Evolutionary conservation across 2,329 filamentous ascomycete species (phyloP).

Genomic region (Cladosporium velox): DNA sequence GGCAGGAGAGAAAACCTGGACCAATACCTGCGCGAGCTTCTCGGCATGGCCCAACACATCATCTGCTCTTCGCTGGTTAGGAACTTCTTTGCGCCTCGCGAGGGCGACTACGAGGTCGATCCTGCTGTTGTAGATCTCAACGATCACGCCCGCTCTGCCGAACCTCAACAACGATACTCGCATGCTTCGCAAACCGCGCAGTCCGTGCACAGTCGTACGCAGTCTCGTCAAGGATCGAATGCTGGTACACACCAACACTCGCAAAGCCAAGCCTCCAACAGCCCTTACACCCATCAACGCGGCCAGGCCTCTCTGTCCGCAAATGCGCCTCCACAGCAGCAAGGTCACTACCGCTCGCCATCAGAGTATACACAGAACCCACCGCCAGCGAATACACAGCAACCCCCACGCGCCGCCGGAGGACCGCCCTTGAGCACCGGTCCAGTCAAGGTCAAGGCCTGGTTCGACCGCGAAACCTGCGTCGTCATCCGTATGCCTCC

Average conservation of each 20-base stretch:
- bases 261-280: conserved; percentile 22
- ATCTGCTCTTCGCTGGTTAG: conserved; percentile 80
- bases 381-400: conserved; percentile 24
- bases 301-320: conserved; percentile 24
- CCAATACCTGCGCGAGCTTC: conserved; percentile 89
- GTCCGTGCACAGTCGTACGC: conserved; percentile 23
- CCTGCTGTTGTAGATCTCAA: conserved; percentile 58
- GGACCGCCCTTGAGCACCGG: conserved; percentile 29
- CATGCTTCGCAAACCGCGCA: conserved; percentile 32
- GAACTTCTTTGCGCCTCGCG: conserved; percentile 85
- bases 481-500: conserved; percentile 86
- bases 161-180: conserved; percentile 60
- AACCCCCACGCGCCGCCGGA: conserved; percentile 45
- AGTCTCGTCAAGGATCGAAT: conserved; percentile 27
- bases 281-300: conserved; percentile 28
- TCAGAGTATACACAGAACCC: conserved; percentile 29
- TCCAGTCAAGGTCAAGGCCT: conserved; percentile 86
- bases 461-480: conserved; percentile 80
- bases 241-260: conserved; percentile 27
- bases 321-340: conserved; percentile 24
- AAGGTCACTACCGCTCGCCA: conserved; percentile 32
- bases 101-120: conserved; percentile 92
- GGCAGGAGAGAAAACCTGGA: conserved; percentile 90
- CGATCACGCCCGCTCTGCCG: conserved; percentile 69
- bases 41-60: conserved; percentile 82